Evolutionary conservation across 495 filamentous ascomycete genomes (phyloP).

Genomic region (Usnea hakonensis): DNA sequence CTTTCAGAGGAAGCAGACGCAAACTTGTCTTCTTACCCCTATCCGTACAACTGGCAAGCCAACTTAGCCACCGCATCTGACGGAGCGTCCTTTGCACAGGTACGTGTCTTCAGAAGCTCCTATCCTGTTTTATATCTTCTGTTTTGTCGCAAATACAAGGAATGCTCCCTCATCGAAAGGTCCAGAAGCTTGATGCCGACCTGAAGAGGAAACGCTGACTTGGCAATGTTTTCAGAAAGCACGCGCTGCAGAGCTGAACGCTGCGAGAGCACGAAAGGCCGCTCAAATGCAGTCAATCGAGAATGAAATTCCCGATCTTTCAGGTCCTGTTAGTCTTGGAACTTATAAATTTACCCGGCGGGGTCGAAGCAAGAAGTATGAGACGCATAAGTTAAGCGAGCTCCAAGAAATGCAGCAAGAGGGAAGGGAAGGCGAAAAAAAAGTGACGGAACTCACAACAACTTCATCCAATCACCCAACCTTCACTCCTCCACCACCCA

Average conservation of each 20-base stretch:
- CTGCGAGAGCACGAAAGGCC: background rate
- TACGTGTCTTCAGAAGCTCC: background rate
- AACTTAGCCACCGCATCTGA: background rate
- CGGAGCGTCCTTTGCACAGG: conserved; percentile 1
- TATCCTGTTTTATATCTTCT: background rate
- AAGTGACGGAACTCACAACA: background rate
- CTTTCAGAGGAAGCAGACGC: conserved; percentile 2
- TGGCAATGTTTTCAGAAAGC: background rate
- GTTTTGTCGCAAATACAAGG: background rate
- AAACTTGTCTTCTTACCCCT: background rate
- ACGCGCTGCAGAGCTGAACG: conserved; percentile 5
- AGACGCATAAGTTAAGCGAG: conserved; percentile 6
- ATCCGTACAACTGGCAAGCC: background rate
- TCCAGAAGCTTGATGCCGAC: background rate
- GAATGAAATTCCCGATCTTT: background rate
- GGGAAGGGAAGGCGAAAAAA: background rate
- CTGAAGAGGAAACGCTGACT: background rate
- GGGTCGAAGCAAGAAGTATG: conserved; percentile 3
- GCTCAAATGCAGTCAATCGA: background rate
- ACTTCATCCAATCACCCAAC: background rate
- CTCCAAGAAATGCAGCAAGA: background rate
- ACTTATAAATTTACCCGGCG: background rate
- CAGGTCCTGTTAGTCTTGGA: background rate
- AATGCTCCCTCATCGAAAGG: background rate
- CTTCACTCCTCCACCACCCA: background rate